Conservation (phyloP, 495 filamentous ascomycete species). For the Aspergillus ellipticus region DNA sequence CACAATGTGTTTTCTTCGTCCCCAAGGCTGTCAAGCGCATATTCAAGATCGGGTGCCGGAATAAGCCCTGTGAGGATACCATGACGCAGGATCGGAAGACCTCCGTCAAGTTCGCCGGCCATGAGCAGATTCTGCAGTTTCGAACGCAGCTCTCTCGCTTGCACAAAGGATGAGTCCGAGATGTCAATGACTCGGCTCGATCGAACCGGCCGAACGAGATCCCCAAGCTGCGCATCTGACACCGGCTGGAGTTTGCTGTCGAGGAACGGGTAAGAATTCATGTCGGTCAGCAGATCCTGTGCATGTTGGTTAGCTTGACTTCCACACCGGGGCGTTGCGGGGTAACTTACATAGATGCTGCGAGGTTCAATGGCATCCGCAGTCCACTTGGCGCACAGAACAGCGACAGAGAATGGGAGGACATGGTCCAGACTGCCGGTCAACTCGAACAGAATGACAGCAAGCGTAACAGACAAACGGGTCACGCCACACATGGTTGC, state of each 20-base stretch:
- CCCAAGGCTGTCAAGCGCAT: conserved; percentile 76
- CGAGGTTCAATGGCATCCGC: conserved; percentile 92
- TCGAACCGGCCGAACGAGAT: conserved; percentile 75
- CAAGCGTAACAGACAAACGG: conserved; percentile 86
- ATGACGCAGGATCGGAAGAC: conserved; percentile 78
- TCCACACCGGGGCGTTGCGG: not conserved
- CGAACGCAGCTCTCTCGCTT: conserved; percentile 66
- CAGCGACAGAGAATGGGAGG: conserved; percentile 86
- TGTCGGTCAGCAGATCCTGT: conserved; percentile 85
- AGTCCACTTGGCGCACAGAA: conserved; percentile 96
- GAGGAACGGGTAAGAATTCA: conserved; percentile 95
- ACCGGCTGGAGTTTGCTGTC: conserved; percentile 90
- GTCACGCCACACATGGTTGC: conserved; percentile 99
- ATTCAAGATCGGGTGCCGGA: conserved; percentile 91
- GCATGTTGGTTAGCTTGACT: conserved; percentile 13
- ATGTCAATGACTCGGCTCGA: conserved; percentile 84
- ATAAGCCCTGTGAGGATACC: conserved; percentile 85
- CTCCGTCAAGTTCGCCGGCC: conserved; percentile 88
- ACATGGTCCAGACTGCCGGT: conserved; percentile 95
- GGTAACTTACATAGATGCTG: conserved; percentile 75
- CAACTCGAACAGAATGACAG: conserved; percentile 92
- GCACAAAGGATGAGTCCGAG: conserved; percentile 68
- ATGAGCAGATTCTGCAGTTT: conserved; percentile 79
- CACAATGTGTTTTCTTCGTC: conserved; percentile 71
- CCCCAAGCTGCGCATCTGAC: conserved; percentile 78